A percentile compares a stretch with the other conserved stretches of the same genome.
phyloP scores from a whole-genome alignment of 352 stramenopile species.

The Globisporangium polare region DNA sequence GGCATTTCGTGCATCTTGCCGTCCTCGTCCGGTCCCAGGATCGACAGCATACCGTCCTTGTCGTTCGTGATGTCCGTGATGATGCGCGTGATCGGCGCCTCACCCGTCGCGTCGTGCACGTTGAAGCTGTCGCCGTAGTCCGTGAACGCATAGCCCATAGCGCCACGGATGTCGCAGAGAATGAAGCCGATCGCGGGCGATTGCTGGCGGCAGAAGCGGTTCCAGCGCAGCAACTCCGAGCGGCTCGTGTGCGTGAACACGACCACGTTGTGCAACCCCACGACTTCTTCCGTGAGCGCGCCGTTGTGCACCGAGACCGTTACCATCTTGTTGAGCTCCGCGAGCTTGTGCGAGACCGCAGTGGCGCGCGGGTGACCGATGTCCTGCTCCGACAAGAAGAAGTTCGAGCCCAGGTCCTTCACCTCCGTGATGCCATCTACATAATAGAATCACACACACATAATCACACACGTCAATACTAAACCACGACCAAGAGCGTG shows the following conservation, averaged over 20 bases:
- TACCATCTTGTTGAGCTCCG: constrained; percentile 92
- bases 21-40: constrained; percentile 79
- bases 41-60: constrained; percentile 64
- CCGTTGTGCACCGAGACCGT: constrained; percentile 71
- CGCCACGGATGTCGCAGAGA: constrained; percentile 68
- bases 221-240: constrained; percentile 83
- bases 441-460: not conserved
- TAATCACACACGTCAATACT: not conserved
- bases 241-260: constrained; percentile 82
- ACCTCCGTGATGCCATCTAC: constrained; percentile 65
- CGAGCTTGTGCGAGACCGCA: constrained; percentile 74
- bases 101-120: constrained; percentile 74
- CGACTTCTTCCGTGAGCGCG: constrained; percentile 52
- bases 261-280: constrained; percentile 79
- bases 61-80: constrained; percentile 87
- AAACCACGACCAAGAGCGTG: not conserved
- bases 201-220: constrained; percentile 85
- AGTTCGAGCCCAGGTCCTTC: constrained; percentile 91
- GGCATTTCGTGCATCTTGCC: constrained; percentile 88
- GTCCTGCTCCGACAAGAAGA: constrained; percentile 88
- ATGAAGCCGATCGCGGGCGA: constrained; percentile 80
- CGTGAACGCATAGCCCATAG: constrained; percentile 77
- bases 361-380: constrained; percentile 60
- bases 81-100: constrained; percentile 82
- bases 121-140: constrained; percentile 78